A percentile compares a stretch with the other conserved stretches of the same genome.
Conservation (phyloP, 2,329 filamentous ascomycete species). For the Calonectria pseudoturangicola region DNA sequence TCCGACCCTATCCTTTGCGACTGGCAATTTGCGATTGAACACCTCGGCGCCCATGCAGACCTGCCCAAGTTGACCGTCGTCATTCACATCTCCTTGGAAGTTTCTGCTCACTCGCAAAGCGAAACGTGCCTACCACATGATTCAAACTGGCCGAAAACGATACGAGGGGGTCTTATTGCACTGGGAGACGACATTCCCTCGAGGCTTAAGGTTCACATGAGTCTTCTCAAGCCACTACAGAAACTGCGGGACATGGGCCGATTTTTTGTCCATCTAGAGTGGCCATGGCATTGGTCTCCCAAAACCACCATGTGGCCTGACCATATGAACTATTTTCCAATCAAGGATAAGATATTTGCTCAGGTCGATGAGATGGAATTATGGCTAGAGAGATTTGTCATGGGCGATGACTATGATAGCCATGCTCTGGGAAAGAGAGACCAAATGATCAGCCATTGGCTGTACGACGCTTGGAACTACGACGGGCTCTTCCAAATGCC, state of each 20-base stretch:
- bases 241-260: neutral
- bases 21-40: neutral
- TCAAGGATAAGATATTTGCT: neutral
- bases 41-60: neutral
- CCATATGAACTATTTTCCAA: neutral
- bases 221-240: neutral
- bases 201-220: neutral
- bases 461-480: neutral
- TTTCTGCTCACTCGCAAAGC: too few species aligned
- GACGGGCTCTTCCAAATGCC: neutral
- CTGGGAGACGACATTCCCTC: neutral
- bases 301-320: neutral
- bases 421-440: neutral
- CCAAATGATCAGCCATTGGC: neutral
- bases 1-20: neutral
- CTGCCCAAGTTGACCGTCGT: neutral
- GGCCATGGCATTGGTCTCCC: neutral
- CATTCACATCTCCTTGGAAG: neutral
- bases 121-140: neutral
- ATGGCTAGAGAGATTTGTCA: slow-evolving; percentile 8
- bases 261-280: neutral
- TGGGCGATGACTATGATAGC: slow-evolving; percentile 1
- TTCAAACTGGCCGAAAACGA: too few species aligned
- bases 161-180: neutral
- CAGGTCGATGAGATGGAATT: neutral